Evolutionary conservation across 768 basidiomycete species (phyloP).

Genomic region (Serendipita sp.): DNA sequence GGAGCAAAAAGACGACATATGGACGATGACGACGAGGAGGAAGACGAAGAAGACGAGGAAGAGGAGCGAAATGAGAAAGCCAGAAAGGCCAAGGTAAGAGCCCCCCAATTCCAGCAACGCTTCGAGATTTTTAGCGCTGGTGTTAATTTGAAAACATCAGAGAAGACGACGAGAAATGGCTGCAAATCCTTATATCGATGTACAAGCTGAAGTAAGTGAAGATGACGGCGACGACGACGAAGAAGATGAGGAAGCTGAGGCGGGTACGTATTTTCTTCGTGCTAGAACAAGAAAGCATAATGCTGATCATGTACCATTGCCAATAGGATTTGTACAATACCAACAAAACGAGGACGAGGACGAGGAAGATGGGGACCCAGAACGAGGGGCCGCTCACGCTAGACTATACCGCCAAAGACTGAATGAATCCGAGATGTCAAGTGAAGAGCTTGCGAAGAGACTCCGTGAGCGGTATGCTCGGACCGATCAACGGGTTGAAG

Average conservation of each 20-base stretch:
- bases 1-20: slow-evolving; percentile 25
- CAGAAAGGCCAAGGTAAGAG: slow-evolving; percentile 10
- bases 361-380: slow-evolving; percentile 37
- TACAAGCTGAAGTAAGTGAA: slow-evolving; percentile 90
- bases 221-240: slow-evolving; percentile 93
- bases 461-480: slow-evolving; percentile 59
- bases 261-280: slow-evolving; percentile 16
- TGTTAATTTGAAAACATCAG: slow-evolving; percentile 48
- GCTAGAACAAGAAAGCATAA: not conserved
- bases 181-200: slow-evolving; percentile 78
- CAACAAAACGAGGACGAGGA: slow-evolving; percentile 31
- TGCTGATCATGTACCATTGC: slow-evolving; percentile 9
- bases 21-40: slow-evolving; percentile 41
- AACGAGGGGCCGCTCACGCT: slow-evolving; percentile 40
- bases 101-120: not conserved
- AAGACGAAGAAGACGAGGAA: slow-evolving; percentile 40
- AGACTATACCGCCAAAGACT: slow-evolving; percentile 37
- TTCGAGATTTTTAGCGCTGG: slow-evolving; percentile 7
- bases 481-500: slow-evolving; percentile 69
- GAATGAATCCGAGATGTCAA: slow-evolving; percentile 54
- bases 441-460: slow-evolving; percentile 61
- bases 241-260: slow-evolving; percentile 50
- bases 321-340: slow-evolving; percentile 43
- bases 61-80: slow-evolving; percentile 37
- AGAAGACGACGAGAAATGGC: slow-evolving; percentile 23